Conservation (phyloP, 306 rosid genomes). For the Trichosanthes truncata region DNA sequence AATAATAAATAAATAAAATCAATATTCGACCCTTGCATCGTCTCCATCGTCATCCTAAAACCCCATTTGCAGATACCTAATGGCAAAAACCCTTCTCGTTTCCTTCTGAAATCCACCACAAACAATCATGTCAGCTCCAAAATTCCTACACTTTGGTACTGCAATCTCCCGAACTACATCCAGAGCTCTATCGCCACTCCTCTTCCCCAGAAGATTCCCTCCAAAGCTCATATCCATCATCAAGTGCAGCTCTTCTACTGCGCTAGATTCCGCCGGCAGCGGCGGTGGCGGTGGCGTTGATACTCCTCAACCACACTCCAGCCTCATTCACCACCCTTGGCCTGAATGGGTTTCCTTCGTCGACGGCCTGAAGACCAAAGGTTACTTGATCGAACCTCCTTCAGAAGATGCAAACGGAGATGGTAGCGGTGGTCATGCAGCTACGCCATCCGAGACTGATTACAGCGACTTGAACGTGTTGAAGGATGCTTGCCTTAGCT, state of each 20-base stretch:
- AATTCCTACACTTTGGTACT: conserved; percentile 38
- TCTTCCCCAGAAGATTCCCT: conserved; percentile 23
- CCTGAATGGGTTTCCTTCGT: conserved; percentile 88
- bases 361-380: conserved; percentile 53
- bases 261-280: conserved; percentile 12
- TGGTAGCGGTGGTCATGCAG: conserved; percentile 1
- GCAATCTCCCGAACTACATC: conserved; percentile 26
- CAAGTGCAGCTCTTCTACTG: conserved; percentile 21
- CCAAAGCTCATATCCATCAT: conserved; percentile 17
- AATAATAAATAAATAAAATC: too few species aligned
- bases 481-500: conserved; percentile 69
- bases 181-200: conserved; percentile 19
- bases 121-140: conserved; percentile 40
- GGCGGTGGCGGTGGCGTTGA: conserved; percentile 15
- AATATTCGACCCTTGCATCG: too few species aligned
- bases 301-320: conserved; percentile 5
- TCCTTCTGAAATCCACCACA: not conserved
- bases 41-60: not conserved
- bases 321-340: conserved; percentile 58
- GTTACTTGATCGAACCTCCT: conserved; percentile 42
- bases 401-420: conserved; percentile 14
- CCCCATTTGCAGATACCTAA: not conserved
- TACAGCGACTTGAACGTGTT: conserved; percentile 43
- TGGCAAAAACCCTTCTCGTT: conserved; percentile 10
- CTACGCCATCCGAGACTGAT: conserved; percentile 11